Base-by-base conservation (phyloP, 176 grass and related monocot genomes). In the Elymus sibiricus region DNA sequence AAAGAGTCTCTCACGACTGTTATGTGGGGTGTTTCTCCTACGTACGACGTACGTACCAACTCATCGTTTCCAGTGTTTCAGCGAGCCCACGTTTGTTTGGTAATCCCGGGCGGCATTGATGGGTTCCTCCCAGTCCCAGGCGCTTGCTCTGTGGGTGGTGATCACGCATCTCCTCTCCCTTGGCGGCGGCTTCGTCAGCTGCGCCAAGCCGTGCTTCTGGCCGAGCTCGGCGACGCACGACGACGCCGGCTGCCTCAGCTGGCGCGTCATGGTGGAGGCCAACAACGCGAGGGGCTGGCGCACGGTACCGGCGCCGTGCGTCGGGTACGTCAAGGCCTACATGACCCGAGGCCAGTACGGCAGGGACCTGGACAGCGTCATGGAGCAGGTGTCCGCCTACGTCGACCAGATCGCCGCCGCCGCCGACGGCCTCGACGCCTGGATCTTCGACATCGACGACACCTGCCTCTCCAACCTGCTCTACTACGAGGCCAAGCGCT, bases 361-460 rank as follows among this genome's bases (percentile, higher is more conserved):
- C 39, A 84, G 90, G 83, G 96, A 98, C 87, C 79, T 98, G 5
- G 85, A 89, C 55, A 81, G 65, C 28, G 91, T 87, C 34, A 84
- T 92, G 81, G 88, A 91, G 39, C 90, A 94, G 86, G 87, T 92
- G 22, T 46, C 70, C 35, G 64, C 43, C 9, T 95, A 94, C 68
- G 80, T 86, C 21, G 79, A 92, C 53, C 79, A 83, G 37, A 63
- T 88, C 64, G 81, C 69, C 8, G 90, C 80, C 16, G 84, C 25
- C 22, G 88, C 2, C 27, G 95, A 98, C 73, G 93, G 91, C 63
- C 88, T 87, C 78, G 93, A 98, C 87, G 93, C 96, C 67, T 98
- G 96, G 96, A 70, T 98, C 42, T 69, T 98, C 55, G 96, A 98
- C 83, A 29, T 98, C 66, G 96, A 98, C 85, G 96, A 98, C 87